Base-by-base conservation (phyloP, 352 stramenopile species). In the Pythium oligandrum region DNA sequence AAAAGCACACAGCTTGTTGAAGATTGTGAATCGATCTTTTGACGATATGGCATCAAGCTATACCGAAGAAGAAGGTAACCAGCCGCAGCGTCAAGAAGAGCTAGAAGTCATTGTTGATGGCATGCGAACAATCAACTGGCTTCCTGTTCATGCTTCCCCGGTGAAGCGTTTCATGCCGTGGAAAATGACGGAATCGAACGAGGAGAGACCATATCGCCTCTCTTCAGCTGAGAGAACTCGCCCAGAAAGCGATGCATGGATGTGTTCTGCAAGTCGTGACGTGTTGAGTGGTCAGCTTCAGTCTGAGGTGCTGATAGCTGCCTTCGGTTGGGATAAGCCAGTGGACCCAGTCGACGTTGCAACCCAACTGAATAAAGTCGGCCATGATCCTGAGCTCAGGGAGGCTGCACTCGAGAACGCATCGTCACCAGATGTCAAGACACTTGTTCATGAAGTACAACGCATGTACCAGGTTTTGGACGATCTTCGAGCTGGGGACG, bases 1-100 rank as follows among this genome's bases (percentile, higher is more conserved):
- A 4, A 86, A 86, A 44, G 70, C 79, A 1, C 48, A 67, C 31
- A 88, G 72, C 43, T 61, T 92, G 48, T 43, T 92, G 37, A 72
- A 63, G 39, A 71, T 92, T 33, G 75, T 86, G n/a, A 92, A 90
- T 56, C 78, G 75, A 32, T 75, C 86, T 44, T 90, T 92, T 52
- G 82, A 92, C 58, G 54, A 63, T 7, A 85, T 92, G 73, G 64
- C 65, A 59, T 48, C 17, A 26, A 26, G 17, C 17, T 9, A 12
- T 34, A 49, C 52, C 38, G 0, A 44, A 66, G 40, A 39, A 30
- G 39, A 42, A 52, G 53, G 44, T 50, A 51, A 55, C 17, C 17
- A 26, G 17, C 17, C 17, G 17, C 17, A 26, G 17, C 10, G 7
- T 6, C 4, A 50, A 34, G 49, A 55, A 40, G 35, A 33, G 12